phyloP scores from a whole-genome alignment of 345 rosid species.

The Rhodamnia rubescens region DNA sequence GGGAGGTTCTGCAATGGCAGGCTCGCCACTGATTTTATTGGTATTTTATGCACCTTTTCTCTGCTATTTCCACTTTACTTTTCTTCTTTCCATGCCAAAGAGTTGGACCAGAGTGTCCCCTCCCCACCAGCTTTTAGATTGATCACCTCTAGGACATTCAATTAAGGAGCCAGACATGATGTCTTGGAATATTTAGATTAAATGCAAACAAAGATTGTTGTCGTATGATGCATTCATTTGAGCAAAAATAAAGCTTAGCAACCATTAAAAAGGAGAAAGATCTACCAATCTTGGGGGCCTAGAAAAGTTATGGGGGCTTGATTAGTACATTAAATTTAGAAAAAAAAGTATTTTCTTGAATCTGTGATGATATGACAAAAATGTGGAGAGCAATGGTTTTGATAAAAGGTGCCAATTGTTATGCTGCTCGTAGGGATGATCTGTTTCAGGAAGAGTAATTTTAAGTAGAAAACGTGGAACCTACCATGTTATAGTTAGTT shows the following conservation, averaged over 20 bases:
- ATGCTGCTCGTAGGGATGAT: background rate
- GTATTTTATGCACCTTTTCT: slow-evolving; percentile 8
- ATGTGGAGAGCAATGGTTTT: background rate
- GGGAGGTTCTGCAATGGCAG: slow-evolving; percentile 63
- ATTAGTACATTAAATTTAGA: background rate
- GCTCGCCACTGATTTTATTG: slow-evolving; percentile 64
- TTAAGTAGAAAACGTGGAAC: accelerated
- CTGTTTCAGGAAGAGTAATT: background rate
- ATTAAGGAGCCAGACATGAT: background rate
- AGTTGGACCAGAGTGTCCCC: background rate
- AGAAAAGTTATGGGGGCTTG: background rate
- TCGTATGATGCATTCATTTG: background rate
- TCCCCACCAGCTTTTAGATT: background rate
- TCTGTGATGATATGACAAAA: background rate
- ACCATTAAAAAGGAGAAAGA: background rate
- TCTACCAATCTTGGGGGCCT: background rate
- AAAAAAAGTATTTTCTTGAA: background rate
- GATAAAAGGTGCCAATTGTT: background rate
- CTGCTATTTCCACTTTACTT: background rate
- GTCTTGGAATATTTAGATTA: background rate
- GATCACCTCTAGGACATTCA: background rate
- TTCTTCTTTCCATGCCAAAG: background rate
- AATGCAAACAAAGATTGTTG: background rate
- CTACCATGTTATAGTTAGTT: accelerated
- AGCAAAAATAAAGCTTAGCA: background rate